Percentiles rank a stretch among this genome's conserved stretches.
Conservation (phyloP, 768 basidiomycete genomes). For the Sistotremastrum suecicum region DNA sequence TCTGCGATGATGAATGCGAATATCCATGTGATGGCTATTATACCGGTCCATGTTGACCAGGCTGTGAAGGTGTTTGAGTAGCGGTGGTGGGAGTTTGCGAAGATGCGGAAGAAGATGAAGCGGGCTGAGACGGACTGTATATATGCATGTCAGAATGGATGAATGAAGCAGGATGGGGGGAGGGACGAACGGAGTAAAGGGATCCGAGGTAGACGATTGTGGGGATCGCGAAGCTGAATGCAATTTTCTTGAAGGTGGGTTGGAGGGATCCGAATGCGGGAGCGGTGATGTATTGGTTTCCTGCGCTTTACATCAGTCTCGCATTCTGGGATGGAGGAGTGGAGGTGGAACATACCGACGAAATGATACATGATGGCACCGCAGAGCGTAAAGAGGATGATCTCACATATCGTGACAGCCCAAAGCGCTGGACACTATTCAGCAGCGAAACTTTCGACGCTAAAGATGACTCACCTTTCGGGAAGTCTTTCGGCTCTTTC, state of each 20-base stretch:
- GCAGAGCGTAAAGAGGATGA: constrained; percentile 28
- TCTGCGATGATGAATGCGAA: constrained; percentile 22
- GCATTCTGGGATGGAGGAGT: neutral
- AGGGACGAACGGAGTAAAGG: constrained; percentile 24
- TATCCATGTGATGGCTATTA: constrained; percentile 20
- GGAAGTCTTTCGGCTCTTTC: constrained; percentile 32
- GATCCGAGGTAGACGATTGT: constrained; percentile 32
- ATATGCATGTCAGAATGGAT: neutral
- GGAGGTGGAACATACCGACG: constrained; percentile 10
- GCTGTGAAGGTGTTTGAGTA: constrained; percentile 20
- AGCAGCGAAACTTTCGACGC: neutral
- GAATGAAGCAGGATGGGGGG: neutral
- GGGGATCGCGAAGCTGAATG: constrained; percentile 32
- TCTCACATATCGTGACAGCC: constrained; percentile 29
- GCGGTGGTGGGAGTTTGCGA: constrained; percentile 22
- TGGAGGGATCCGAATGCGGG: constrained; percentile 29
- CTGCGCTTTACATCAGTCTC: constrained; percentile 10
- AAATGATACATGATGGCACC: constrained; percentile 31
- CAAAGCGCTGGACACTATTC: constrained; percentile 19
- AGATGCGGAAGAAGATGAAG: constrained; percentile 32
- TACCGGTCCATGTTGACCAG: constrained; percentile 19
- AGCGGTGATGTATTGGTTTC: constrained; percentile 30
- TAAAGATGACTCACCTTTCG: constrained; percentile 19
- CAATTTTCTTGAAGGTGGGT: constrained; percentile 23
- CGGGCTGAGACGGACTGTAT: constrained; percentile 25